These are phyloP conservation scores for Myriosclerotinia curreyana DNA, from an alignment of 2,329 filamentous ascomycete species.

Conservation along the genomic window DNA sequence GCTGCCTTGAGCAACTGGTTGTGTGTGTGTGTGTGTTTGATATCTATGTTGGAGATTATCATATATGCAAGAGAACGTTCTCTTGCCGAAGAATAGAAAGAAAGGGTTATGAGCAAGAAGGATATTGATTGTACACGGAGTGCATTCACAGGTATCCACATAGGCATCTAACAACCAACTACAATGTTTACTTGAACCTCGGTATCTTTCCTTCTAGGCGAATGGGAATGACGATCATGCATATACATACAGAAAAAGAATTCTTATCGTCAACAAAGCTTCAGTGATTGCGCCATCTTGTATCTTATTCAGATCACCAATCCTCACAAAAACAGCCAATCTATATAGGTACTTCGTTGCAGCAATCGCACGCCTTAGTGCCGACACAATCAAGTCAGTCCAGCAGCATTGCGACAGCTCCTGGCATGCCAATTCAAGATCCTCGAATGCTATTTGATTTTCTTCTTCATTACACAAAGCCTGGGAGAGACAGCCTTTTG, in stretches of 20 bases:
- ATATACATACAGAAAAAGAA: neutral
- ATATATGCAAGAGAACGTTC: neutral
- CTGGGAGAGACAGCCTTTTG: neutral
- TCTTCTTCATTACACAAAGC: slow-evolving; percentile 39
- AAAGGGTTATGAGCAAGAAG: neutral
- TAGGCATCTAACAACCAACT: no score
- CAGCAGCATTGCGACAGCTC: neutral
- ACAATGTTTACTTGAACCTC: no score
- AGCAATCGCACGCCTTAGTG: neutral
- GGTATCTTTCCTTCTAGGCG: no score
- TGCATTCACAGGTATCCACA: neutral
- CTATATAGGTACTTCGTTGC: no score
- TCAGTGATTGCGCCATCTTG: neutral
- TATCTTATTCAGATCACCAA: no score
- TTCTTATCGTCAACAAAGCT: neutral
- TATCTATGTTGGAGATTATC: neutral
- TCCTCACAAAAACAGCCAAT: no score
- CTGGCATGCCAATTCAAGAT: slow-evolving; percentile 2
- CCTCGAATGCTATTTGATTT: slow-evolving; percentile 11
- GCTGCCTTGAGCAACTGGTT: neutral
- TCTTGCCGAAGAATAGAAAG: neutral
- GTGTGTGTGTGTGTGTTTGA: neutral
- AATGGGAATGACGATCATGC: no score
- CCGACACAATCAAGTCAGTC: neutral
- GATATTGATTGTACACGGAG: neutral